Evolutionary conservation across 805 yeast species (phyloP).

Genomic region (Clavispora fructus): DNA sequence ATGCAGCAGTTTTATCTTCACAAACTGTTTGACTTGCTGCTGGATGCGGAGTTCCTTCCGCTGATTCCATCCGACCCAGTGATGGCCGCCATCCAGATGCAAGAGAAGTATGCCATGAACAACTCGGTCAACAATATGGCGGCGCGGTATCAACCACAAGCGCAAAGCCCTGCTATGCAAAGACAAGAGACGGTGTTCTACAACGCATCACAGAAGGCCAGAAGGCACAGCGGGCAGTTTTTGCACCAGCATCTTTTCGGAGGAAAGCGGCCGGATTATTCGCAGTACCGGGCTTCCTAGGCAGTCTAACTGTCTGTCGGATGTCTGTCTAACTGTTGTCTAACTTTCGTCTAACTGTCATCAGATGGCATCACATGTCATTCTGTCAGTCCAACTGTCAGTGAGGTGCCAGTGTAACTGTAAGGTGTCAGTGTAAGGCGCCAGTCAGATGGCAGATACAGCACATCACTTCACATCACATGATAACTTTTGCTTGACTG

Average conservation of each 20-base stretch:
- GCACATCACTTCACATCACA: no score
- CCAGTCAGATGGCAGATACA: no score
- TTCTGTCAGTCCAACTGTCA: no score
- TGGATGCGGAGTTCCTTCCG: conserved; percentile 59
- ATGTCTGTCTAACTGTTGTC: no score
- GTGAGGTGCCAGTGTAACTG: no score
- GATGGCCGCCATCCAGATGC: conserved; percentile 12
- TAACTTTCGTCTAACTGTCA: no score
- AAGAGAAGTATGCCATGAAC: conserved; percentile 4
- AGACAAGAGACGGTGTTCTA: conserved; percentile 6
- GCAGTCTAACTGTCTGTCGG: no score
- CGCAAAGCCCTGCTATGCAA: conserved; percentile 4
- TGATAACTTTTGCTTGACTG: no score
- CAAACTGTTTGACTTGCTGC: conserved; percentile 66
- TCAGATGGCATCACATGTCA: no score
- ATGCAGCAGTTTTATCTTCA: conserved; percentile 45
- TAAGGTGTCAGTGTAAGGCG: no score
- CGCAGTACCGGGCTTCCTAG: conserved; percentile 13
- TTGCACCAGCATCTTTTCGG: conserved; percentile 15
- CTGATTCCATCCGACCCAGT: conserved; percentile 18
- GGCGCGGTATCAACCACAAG: conserved; percentile 5
- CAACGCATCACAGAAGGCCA: conserved; percentile 6
- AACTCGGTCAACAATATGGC: conserved; percentile 4
- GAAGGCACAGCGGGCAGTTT: conserved; percentile 14
- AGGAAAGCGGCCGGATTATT: conserved; percentile 14